A percentile compares a stretch with the other conserved stretches of the same genome.
Conservation (phyloP, 1,284 basidiomycete species). For the Bjerkandera adusta region DNA sequence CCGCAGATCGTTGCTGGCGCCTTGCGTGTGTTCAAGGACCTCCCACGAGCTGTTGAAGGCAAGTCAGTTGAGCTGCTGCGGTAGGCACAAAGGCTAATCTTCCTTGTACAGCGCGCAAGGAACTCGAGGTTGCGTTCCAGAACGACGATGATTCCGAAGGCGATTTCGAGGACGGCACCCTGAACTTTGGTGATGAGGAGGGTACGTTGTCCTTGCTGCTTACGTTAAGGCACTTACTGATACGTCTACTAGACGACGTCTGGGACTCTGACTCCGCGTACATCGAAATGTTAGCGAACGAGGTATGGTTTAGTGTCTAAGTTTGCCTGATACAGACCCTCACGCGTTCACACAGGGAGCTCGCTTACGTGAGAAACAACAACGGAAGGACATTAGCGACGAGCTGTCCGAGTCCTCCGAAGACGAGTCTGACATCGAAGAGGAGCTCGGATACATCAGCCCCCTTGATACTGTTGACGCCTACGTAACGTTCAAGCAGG, state of each 20-base stretch:
- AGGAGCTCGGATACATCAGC: conserved; percentile 80
- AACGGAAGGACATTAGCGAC: conserved; percentile 38
- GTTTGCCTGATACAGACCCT: background rate
- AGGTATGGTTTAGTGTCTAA: conserved; percentile 45
- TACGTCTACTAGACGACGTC: conserved; percentile 56
- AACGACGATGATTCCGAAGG: conserved; percentile 63
- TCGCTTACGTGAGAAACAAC: conserved; percentile 62
- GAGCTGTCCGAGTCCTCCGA: conserved; percentile 49
- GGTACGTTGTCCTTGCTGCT: conserved; percentile 40
- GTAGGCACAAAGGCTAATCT: background rate
- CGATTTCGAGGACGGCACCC: conserved; percentile 52
- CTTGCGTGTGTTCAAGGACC: conserved; percentile 69
- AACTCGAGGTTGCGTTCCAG: conserved; percentile 54
- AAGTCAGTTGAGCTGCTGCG: conserved; percentile 16
- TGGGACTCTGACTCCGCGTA: conserved; percentile 86
- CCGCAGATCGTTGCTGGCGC: conserved; percentile 67
- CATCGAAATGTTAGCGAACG: conserved; percentile 76
- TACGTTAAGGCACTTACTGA: conserved; percentile 2
- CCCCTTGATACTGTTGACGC: conserved; percentile 73
- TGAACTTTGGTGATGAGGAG: conserved; percentile 74
- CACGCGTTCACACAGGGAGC: conserved; percentile 47
- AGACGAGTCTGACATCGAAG: conserved; percentile 60
- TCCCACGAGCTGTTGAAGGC: conserved; percentile 75
- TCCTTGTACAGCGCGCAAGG: conserved; percentile 54
- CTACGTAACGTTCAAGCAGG: conserved; percentile 71